Base-by-base conservation (phyloP, 352 stramenopile genomes). In the Globisporangium cylindrosporum region DNA sequence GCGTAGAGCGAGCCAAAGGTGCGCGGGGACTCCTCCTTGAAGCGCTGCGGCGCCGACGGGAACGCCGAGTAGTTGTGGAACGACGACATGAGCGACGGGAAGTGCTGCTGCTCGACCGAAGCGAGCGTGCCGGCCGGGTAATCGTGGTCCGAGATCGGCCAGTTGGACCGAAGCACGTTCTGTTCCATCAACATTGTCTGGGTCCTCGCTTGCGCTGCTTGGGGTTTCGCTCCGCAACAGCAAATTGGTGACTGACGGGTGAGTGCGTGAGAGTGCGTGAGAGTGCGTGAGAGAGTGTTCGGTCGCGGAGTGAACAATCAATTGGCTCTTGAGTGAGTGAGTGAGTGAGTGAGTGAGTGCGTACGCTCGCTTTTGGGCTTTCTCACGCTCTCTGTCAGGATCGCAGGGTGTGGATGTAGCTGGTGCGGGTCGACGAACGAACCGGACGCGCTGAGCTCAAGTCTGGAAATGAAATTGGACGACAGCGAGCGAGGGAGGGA, bases 71-170 rank as follows among this genome's bases (percentile, higher is more conserved):
- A 71, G 66, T 41, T 65, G 36, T 62, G 59, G 49, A 71, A 70
- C 46, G 64, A 68, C 36, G 63, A 57, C 63, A 41, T 41, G 63
- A 68, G 59, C 36, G 66, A 58, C 25, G 66, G 66, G 38, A 71
- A 71, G 51, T 71, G 66, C 59, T 71, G 66, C 38, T 71, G 66
- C 66, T 71, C 66, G 59, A 71, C 51, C 10, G 58, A 66, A 25
- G 66, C 34, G 34, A 60, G 65, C 48, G 41, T 46, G 18, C 63
- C 63, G 0, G 59, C 48, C 12, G 66, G 48, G 49, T 71, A 71
- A 36, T 71, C 66, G 20, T 61, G 58, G 49, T 71, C 66, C 24
- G 48, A 58, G 41, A 65, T 64, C 32, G 66, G 59, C 66, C 66
- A 71, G 49, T 48, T 71, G 25, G 58, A 62, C 4, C 66, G 66